Evolutionary conservation across 2,329 filamentous ascomycete genomes (phyloP).

Genomic region (Claviceps pazoutovae): DNA sequence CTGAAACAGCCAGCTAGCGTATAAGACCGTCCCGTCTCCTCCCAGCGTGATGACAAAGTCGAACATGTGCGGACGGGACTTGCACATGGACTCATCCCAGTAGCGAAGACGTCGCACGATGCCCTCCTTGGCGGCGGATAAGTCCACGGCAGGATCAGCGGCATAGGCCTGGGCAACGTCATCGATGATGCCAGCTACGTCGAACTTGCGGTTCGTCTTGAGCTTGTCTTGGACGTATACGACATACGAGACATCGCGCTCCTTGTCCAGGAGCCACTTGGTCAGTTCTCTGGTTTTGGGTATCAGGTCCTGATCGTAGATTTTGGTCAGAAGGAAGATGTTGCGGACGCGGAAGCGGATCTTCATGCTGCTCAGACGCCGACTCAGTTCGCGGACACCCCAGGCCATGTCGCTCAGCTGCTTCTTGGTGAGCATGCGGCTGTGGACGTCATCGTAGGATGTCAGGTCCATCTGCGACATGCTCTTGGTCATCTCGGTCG

Average conservation of each 20-base stretch:
- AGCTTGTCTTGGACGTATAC: conserved; percentile 76
- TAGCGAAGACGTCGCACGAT: conserved; percentile 50
- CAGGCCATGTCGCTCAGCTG: conserved; percentile 95
- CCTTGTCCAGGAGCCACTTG: conserved; percentile 64
- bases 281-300: conserved; percentile 62
- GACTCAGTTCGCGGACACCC: conserved; percentile 81
- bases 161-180: conserved; percentile 38
- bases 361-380: conserved; percentile 69
- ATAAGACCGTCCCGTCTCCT: conserved; percentile 93
- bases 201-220: conserved; percentile 56
- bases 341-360: conserved; percentile 69
- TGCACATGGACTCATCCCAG: conserved; percentile 73
- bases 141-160: conserved; percentile 19
- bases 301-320: conserved; percentile 72
- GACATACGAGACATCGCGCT: conserved; percentile 53
- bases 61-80: conserved; percentile 67
- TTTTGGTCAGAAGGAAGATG: conserved; percentile 83
- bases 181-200: conserved; percentile 52
- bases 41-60: conserved; percentile 88
- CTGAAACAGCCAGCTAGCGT: conserved; percentile 94
- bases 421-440: conserved; percentile 80
- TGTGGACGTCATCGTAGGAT: conserved; percentile 29
- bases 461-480: conserved; percentile 27
- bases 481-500: conserved; percentile 30
- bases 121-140: conserved; percentile 20